Evolutionary conservation across 306 rosid genomes (phyloP).

Genomic region (Fragaria ananassa): DNA sequence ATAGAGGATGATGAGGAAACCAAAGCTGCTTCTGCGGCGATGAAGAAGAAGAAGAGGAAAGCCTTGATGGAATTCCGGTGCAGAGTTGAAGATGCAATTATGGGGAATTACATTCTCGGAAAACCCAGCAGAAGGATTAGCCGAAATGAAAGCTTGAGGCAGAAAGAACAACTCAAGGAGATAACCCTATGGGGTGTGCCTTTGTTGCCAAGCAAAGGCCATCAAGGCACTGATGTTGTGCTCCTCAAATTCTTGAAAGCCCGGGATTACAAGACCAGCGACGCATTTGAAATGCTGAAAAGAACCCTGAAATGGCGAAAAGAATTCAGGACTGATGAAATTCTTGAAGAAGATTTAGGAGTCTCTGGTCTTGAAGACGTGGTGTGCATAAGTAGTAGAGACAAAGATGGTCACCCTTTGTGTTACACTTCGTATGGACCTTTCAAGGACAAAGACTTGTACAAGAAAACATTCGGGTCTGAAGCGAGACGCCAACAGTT

Average conservation of each 20-base stretch:
- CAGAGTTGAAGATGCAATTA: conserved; percentile 65
- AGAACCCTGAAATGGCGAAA: conserved; percentile 62
- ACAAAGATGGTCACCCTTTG: conserved; percentile 66
- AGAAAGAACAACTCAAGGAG: conserved; percentile 37
- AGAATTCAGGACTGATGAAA: conserved; percentile 34
- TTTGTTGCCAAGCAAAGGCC: conserved; percentile 70
- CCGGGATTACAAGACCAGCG: conserved; percentile 53
- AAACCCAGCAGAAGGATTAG: conserved; percentile 21
- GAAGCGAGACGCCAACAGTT: conserved; percentile 38
- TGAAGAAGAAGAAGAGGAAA: conserved; percentile 43
- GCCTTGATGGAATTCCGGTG: conserved; percentile 61
- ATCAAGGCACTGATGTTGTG: conserved; percentile 62
- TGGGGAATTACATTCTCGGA: conserved; percentile 51
- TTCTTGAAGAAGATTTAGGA: conserved; percentile 40
- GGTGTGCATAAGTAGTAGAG: conserved; percentile 36
- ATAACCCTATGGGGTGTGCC: conserved; percentile 78
- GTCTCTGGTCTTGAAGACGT: conserved; percentile 33
- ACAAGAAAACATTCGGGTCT: conserved; percentile 40
- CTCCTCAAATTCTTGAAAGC: conserved; percentile 70
- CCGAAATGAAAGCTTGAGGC: neutral
- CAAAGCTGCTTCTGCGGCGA: conserved; percentile 20
- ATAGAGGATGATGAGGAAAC: conserved; percentile 13
- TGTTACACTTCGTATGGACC: conserved; percentile 42
- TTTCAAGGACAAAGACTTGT: conserved; percentile 40
- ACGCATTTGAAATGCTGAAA: conserved; percentile 65